A percentile compares a stretch with the other conserved stretches of the same genome.
These are phyloP conservation scores for Xylariaceae sp. DNA, from an alignment of 2,329 filamentous ascomycete species.

Conservation along the genomic window DNA sequence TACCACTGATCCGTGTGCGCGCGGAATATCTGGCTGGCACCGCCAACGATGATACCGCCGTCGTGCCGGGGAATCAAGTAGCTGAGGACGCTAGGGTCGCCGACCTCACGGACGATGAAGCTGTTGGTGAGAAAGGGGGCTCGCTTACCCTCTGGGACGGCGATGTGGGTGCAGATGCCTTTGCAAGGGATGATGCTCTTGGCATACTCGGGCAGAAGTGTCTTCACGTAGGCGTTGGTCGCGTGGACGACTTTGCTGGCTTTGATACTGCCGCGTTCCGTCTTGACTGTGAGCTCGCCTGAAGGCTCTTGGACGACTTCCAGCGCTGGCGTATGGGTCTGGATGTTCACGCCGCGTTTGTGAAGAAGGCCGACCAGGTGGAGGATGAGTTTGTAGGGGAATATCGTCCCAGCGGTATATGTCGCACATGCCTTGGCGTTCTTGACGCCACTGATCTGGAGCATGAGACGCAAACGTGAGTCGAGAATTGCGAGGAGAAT, in stretches of 20 bases:
- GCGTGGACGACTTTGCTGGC: slow-evolving; percentile 1
- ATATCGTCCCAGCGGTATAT: slow-evolving; percentile 1
- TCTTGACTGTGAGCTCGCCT: not conserved
- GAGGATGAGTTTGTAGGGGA: slow-evolving; percentile 1
- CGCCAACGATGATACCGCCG: slow-evolving; percentile 36
- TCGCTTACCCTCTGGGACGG: not conserved
- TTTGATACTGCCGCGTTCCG: slow-evolving; percentile 1
- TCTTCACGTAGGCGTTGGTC: not conserved
- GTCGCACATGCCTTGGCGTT: slow-evolving; percentile 1
- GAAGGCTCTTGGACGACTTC: not conserved
- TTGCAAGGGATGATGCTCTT: slow-evolving; percentile 1
- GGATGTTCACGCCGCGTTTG: slow-evolving; percentile 1
- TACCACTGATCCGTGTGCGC: slow-evolving; percentile 36
- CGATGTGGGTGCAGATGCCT: slow-evolving; percentile 2
- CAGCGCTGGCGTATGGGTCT: slow-evolving; percentile 1
- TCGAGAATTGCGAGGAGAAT: not conserved
- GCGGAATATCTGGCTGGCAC: slow-evolving; percentile 26
- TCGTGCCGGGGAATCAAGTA: slow-evolving; percentile 30
- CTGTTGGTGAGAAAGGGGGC: slow-evolving; percentile 2
- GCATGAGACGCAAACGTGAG: not conserved
- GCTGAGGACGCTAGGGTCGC: not conserved
- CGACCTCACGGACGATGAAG: slow-evolving; percentile 1
- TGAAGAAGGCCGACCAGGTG: not conserved
- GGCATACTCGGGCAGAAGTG: slow-evolving; percentile 1
- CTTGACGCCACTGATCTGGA: slow-evolving; percentile 1